Evolutionary conservation across 225 moss, liverwort and hornwort genomes (phyloP).

Genomic region (Marchantia paleacea): DNA sequence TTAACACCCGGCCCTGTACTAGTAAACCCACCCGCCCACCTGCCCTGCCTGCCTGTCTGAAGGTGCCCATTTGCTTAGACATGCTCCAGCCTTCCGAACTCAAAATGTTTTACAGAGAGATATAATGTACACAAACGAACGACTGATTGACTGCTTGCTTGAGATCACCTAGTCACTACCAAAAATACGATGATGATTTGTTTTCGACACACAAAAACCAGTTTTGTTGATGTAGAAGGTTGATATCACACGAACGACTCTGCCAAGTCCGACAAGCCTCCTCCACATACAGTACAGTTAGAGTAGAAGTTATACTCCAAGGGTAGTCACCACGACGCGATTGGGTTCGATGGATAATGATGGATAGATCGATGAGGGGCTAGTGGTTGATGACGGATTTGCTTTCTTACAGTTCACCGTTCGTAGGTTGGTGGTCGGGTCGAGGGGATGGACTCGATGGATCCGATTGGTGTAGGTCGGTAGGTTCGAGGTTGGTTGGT

Average conservation of each 20-base stretch:
- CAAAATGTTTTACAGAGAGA: background rate
- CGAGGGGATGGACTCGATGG: background rate
- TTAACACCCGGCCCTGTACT: background rate
- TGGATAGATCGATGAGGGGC: background rate
- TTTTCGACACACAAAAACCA: conserved; percentile 6
- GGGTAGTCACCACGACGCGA: background rate
- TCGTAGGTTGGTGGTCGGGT: background rate
- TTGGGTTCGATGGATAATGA: background rate
- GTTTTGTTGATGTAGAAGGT: background rate
- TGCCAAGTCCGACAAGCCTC: background rate
- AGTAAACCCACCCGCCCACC: background rate
- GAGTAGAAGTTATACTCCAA: background rate
- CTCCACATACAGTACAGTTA: background rate
- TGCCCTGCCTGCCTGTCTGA: background rate
- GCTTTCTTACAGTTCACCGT: conserved; percentile 7
- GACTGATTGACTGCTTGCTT: background rate
- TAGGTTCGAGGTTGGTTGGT: background rate
- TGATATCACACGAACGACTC: background rate
- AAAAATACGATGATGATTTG: conserved; percentile 6
- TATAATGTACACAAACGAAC: background rate
- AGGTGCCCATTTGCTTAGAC: background rate
- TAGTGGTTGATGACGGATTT: background rate
- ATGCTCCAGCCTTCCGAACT: background rate
- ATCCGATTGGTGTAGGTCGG: background rate
- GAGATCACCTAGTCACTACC: conserved; percentile 8